Conservation (phyloP, 2,329 filamentous ascomycete genomes). For the Aciculosporium take region DNA sequence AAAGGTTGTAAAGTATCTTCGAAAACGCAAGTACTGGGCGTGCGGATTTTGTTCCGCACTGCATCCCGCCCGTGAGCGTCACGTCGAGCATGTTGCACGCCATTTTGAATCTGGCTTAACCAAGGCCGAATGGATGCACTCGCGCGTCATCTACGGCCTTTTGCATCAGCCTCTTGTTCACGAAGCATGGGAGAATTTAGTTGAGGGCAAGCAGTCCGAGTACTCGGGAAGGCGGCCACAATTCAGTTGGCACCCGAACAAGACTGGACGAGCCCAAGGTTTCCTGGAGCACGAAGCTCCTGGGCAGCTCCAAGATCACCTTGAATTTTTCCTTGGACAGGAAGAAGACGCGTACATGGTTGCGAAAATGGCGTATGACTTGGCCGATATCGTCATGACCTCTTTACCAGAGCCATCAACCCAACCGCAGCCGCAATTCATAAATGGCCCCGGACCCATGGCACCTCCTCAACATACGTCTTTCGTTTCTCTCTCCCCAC, state of each 20-base stretch:
- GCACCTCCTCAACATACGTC: constrained; percentile 15
- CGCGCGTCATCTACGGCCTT: constrained; percentile 51
- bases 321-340: constrained; percentile 49
- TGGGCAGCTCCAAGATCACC: constrained; percentile 47
- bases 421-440: constrained; percentile 13
- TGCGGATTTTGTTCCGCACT: constrained; percentile 54
- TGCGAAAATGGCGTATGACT: constrained; percentile 43
- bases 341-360: constrained; percentile 42
- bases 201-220: constrained; percentile 39
- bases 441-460: constrained; percentile 13
- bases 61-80: constrained; percentile 48
- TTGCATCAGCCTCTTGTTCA: constrained; percentile 51
- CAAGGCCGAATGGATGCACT: constrained; percentile 54
- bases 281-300: constrained; percentile 48
- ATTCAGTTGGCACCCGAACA: constrained; percentile 46
- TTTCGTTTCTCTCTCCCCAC: constrained; percentile 20
- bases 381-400: constrained; percentile 33
- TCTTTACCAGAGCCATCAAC: constrained; percentile 16
- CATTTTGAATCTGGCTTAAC: constrained; percentile 51
- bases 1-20: constrained; percentile 46
- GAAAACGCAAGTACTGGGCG: constrained; percentile 52
- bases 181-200: constrained; percentile 45
- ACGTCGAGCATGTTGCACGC: constrained; percentile 53
- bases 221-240: constrained; percentile 40
- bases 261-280: constrained; percentile 41